Conservation (phyloP, 768 basidiomycete species). For the Grammothele lineata region DNA sequence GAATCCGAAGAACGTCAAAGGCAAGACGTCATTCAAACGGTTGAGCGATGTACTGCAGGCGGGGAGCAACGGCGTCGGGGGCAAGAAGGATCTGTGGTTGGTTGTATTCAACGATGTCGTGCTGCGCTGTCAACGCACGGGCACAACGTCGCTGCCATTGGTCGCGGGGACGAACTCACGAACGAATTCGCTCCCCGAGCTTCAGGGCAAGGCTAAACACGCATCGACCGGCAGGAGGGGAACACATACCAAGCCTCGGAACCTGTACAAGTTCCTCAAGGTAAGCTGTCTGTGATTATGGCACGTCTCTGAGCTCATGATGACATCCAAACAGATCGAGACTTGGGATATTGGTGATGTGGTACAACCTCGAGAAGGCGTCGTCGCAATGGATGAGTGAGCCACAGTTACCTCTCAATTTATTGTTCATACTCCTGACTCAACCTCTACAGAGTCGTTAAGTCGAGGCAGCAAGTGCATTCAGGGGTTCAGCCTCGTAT, state of each 20-base stretch:
- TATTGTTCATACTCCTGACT: too few species aligned
- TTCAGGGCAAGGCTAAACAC: conserved; percentile 81
- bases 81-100: conserved; percentile 90
- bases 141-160: conserved; percentile 80
- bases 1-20: conserved; percentile 56
- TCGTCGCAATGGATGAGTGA: conserved; percentile 90
- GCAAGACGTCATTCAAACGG: conserved; percentile 85
- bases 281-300: conserved; percentile 33
- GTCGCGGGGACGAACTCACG: conserved; percentile 62
- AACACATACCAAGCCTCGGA: conserved; percentile 77
- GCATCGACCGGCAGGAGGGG: conserved; percentile 75
- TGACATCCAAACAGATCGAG: conserved; percentile 55
- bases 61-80: conserved; percentile 42
- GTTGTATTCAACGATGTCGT: conserved; percentile 96
- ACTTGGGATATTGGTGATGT: conserved; percentile 83
- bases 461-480: conserved; percentile 60
- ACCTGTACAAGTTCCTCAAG: conserved; percentile 92
- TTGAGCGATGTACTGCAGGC: conserved; percentile 83
- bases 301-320: background rate
- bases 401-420: conserved; percentile 29
- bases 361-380: conserved; percentile 70
- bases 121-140: conserved; percentile 84
- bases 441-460: conserved; percentile 57
- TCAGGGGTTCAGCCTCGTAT: conserved; percentile 58
- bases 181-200: conserved; percentile 76